phyloP scores from a whole-genome alignment of 768 basidiomycete genomes.

The Trametes coccinea region DNA sequence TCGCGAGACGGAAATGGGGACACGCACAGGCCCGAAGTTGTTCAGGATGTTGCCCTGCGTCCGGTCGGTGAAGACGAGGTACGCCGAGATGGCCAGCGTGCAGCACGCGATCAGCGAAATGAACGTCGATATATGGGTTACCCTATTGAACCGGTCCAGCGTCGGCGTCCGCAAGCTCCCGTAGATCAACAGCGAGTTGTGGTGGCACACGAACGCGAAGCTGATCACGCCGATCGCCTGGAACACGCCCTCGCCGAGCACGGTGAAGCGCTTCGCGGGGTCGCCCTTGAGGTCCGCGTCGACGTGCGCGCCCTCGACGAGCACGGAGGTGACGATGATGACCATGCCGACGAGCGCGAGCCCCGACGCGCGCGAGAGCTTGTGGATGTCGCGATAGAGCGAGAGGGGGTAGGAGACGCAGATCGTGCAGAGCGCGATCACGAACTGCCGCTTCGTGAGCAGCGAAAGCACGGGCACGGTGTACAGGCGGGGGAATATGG shows the following conservation, averaged over 20 bases:
- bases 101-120: conserved; percentile 84
- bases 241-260: conserved; percentile 81
- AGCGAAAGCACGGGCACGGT: conserved; percentile 72
- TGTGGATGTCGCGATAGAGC: conserved; percentile 96
- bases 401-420: conserved; percentile 94
- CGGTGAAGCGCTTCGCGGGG: conserved; percentile 67
- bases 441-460: conserved; percentile 83
- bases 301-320: conserved; percentile 80
- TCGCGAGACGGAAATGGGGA: neutral
- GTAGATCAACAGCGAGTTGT: conserved; percentile 96
- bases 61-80: conserved; percentile 86
- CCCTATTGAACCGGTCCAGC: conserved; percentile 86
- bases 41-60: conserved; percentile 96
- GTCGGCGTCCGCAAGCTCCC: conserved; percentile 92
- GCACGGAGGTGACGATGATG: conserved; percentile 85
- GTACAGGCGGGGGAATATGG: conserved; percentile 67
- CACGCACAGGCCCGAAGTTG: conserved; percentile 79
- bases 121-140: conserved; percentile 89
- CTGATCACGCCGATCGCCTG: conserved; percentile 98
- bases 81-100: conserved; percentile 83
- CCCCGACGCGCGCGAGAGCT: conserved; percentile 88
- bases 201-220: conserved; percentile 96
- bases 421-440: conserved; percentile 85
- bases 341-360: conserved; percentile 92
- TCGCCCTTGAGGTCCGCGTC: conserved; percentile 75